phyloP scores from a whole-genome alignment of 352 stramenopile genomes.

The Pythium grandisporangium region DNA sequence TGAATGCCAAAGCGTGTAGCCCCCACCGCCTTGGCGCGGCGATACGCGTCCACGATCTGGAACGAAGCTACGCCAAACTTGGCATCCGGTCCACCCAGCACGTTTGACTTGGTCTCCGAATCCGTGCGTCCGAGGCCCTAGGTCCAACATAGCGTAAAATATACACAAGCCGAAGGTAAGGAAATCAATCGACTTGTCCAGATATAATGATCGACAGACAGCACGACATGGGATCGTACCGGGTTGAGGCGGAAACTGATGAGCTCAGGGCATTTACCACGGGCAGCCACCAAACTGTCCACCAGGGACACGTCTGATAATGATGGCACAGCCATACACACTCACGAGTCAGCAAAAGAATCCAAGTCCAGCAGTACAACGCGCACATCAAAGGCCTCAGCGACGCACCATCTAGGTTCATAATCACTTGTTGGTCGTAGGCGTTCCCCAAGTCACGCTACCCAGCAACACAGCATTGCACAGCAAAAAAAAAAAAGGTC shows the following conservation, averaged over 20 bases:
- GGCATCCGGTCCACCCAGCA: constrained; percentile 78
- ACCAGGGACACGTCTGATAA: constrained; percentile 64
- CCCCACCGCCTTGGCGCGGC: constrained; percentile 63
- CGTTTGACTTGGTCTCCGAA: constrained; percentile 85
- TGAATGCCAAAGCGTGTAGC: constrained; percentile 86
- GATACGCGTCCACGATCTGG: constrained; percentile 85
- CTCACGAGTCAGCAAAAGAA: too few species aligned
- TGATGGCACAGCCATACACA: too few species aligned
- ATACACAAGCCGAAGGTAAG: too few species aligned
- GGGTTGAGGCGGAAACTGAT: constrained; percentile 87
- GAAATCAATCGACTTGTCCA: too few species aligned
- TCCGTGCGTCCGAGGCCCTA: constrained; percentile 74
- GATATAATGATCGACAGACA: too few species aligned
- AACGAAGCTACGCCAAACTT: constrained; percentile 87
- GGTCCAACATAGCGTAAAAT: too few species aligned
- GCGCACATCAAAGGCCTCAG: too few species aligned
- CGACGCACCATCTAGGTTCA: constrained; percentile 73
- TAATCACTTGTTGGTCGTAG: constrained; percentile 76
- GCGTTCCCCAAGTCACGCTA: constrained; percentile 56
- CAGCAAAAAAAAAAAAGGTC: not conserved
- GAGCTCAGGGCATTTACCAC: constrained; percentile 66
- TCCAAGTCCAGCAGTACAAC: too few species aligned
- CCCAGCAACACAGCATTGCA: not conserved
- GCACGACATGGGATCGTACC: too few species aligned
- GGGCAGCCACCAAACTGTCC: constrained; percentile 59